These are phyloP conservation scores for Leishmania tarentolae DNA, from an alignment of 208 protist genomes.

Conservation along the genomic window DNA sequence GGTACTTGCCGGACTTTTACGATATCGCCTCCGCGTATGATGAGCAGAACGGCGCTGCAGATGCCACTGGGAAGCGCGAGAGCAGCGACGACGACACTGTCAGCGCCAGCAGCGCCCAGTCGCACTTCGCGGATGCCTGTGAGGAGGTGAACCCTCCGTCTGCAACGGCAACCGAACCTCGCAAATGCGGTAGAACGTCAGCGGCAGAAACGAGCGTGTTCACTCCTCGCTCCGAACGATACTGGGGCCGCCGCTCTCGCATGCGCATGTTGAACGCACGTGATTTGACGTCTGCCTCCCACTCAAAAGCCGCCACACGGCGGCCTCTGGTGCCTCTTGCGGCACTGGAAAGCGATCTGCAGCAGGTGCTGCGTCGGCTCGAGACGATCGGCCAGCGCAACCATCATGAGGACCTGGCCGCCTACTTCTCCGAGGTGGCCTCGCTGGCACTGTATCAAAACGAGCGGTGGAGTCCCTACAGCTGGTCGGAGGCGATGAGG, in stretches of 20 bases:
- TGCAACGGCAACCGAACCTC: background rate
- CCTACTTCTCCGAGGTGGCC: slow-evolving; percentile 48
- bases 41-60: background rate
- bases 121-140: background rate
- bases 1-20: slow-evolving; percentile 32
- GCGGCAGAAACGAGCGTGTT: background rate
- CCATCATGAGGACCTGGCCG: slow-evolving; percentile 41
- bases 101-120: background rate
- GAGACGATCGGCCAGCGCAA: slow-evolving; percentile 31
- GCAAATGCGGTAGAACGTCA: background rate
- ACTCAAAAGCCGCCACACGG: background rate
- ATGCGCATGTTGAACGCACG: slow-evolving; percentile 22
- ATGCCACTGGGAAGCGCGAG: background rate
- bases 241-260: slow-evolving; percentile 32
- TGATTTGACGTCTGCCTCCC: slow-evolving; percentile 3
- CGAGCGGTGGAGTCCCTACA: slow-evolving; percentile 28
- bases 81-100: background rate
- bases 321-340: slow-evolving; percentile 3
- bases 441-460: slow-evolving; percentile 26
- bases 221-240: slow-evolving; percentile 22
- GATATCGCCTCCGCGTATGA: slow-evolving; percentile 16
- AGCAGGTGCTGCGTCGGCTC: slow-evolving; percentile 28
- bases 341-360: slow-evolving; percentile 15
- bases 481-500: slow-evolving; percentile 30
- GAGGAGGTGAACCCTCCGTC: background rate